Evolutionary conservation across 1,284 basidiomycete genomes (phyloP).

Genomic region (Heliocybe sulcata): DNA sequence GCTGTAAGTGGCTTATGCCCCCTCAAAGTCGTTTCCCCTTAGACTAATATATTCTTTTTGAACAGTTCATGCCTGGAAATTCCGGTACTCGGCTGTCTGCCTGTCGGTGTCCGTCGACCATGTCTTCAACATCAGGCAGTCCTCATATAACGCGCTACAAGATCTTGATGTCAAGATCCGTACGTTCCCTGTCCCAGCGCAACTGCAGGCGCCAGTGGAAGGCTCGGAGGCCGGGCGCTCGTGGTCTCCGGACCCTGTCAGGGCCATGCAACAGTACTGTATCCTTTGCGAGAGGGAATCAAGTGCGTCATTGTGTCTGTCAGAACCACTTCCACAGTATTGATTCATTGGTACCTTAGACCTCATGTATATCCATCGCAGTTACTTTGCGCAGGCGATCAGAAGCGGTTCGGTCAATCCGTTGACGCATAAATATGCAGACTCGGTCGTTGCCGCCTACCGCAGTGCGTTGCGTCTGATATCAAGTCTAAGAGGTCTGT

Average conservation of each 20-base stretch:
- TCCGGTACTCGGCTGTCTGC: constrained; percentile 36
- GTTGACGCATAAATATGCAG: constrained; percentile 34
- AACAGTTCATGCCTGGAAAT: constrained; percentile 41
- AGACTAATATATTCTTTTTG: constrained; percentile 2
- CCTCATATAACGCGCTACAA: constrained; percentile 32
- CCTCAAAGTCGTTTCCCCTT: too few relatives aligned
- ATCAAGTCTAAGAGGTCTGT: constrained; percentile 29
- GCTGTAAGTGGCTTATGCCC: constrained; percentile 32
- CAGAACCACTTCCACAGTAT: background rate
- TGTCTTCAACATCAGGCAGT: constrained; percentile 29
- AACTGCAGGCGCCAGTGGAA: constrained; percentile 30
- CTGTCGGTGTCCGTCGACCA: constrained; percentile 35
- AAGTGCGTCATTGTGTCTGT: constrained; percentile 24
- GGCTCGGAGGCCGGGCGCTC: constrained; percentile 20
- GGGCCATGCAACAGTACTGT: constrained; percentile 40
- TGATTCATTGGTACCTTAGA: constrained; percentile 20
- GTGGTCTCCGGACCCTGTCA: constrained; percentile 31
- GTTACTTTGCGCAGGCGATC: constrained; percentile 42
- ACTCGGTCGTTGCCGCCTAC: constrained; percentile 38
- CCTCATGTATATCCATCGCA: constrained; percentile 43
- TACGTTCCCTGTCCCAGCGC: constrained; percentile 32
- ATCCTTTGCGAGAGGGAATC: constrained; percentile 32
- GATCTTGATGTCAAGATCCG: constrained; percentile 39
- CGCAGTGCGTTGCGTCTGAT: constrained; percentile 36
- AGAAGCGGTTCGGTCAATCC: constrained; percentile 32